These are phyloP conservation scores for Musa schizocarpa DNA, from an alignment of 176 grass and related monocot species.

Conservation along the genomic window DNA sequence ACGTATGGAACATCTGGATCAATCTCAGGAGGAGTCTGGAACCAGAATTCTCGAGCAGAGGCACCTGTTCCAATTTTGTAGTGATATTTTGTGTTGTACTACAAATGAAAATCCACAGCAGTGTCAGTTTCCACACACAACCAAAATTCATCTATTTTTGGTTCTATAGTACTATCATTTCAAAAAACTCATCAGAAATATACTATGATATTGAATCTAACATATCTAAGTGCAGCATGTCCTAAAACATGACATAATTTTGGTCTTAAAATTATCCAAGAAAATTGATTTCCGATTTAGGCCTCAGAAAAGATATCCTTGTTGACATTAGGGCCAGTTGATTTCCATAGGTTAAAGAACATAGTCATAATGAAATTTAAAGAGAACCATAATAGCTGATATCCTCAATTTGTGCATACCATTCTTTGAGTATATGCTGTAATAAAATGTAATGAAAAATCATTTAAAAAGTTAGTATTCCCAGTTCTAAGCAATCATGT, in stretches of 20 bases:
- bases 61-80: constrained; percentile 73
- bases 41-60: constrained; percentile 84
- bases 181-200: not conserved
- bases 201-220: no score
- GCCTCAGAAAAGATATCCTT: no score
- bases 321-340: no score
- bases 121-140: not conserved
- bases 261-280: no score
- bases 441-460: not conserved
- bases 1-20: constrained; percentile 67
- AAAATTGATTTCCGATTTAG: no score
- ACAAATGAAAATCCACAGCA: constrained; percentile 18
- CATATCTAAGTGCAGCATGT: no score
- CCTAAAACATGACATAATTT: no score
- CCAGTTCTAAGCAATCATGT: not conserved
- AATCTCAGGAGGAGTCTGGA: constrained; percentile 78
- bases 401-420: no score
- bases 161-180: not conserved
- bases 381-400: no score
- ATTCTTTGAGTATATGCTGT: not conserved
- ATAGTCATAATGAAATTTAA: no score
- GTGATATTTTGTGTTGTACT: constrained; percentile 85
- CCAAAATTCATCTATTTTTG: constrained; percentile 2
- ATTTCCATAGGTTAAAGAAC: no score
- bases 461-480: not conserved